Percentiles rank a stretch among this genome's conserved stretches.
Conservation (phyloP, 495 filamentous ascomycete species). For the Lentithecium fluviatile region DNA sequence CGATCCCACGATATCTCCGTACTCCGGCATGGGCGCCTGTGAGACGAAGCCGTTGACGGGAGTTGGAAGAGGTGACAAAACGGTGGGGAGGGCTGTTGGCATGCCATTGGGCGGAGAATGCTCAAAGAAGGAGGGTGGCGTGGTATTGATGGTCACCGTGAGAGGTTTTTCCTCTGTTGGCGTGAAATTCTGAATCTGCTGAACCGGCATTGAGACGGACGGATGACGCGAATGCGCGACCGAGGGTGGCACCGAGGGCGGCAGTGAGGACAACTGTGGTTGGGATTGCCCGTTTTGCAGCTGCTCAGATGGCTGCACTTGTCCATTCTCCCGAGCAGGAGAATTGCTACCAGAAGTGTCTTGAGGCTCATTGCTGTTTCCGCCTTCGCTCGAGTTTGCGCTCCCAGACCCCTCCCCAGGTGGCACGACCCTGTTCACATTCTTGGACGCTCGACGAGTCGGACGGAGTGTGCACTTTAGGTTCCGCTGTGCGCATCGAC, state of each 20-base stretch:
- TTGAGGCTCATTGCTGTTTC: conserved; percentile 22
- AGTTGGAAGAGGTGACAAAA: conserved; percentile 38
- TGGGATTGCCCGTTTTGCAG: background rate
- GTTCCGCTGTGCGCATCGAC: conserved; percentile 57
- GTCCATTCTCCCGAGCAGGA: conserved; percentile 19
- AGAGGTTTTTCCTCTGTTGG: conserved; percentile 30
- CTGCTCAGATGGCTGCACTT: conserved; percentile 20
- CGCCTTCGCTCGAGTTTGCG: conserved; percentile 34
- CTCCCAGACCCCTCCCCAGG: conserved; percentile 27
- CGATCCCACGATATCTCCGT: conserved; percentile 38
- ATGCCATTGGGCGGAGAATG: conserved; percentile 38
- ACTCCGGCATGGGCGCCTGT: conserved; percentile 41
- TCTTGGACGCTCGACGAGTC: conserved; percentile 57
- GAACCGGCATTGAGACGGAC: conserved; percentile 18
- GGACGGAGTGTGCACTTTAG: conserved; percentile 56
- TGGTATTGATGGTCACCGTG: conserved; percentile 25
- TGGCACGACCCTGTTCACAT: conserved; percentile 33
- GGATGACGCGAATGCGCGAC: conserved; percentile 19
- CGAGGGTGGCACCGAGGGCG: conserved; percentile 12
- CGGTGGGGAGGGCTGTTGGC: conserved; percentile 25
- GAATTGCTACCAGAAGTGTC: conserved; percentile 31
- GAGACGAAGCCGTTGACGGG: conserved; percentile 39
- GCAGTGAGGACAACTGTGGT: conserved; percentile 20
- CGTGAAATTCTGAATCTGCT: conserved; percentile 21
- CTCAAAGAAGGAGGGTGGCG: conserved; percentile 38